Evolutionary conservation across 495 filamentous ascomycete species (phyloP), one percentile per base, ranked within the genome.

Genomic region (Bacidia rubella): DNA sequence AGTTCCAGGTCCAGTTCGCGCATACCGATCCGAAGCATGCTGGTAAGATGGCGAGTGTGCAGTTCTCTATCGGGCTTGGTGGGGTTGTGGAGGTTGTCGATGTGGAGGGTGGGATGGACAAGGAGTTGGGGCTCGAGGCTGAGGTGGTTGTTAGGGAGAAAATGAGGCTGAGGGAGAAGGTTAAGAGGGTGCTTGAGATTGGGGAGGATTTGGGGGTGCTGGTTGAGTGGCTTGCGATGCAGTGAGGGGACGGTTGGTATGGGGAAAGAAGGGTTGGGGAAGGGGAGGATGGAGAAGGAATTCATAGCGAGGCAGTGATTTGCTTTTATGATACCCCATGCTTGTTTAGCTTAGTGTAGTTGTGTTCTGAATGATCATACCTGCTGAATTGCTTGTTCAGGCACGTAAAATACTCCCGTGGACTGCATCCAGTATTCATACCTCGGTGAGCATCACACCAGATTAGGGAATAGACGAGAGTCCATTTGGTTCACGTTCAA

Each of bases 61-160:
- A 65, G 48, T 70, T 88, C 25, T 78, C 80, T 57, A 73, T 87
- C 22, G 74, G 75, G 17, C 65, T 76, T 38, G 82, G 84, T 56
- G 84, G 79, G 1, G 68, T 67, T 2, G 70, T 87, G 15, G 64
- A 69, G 0, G 65, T 73, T 2, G 60, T 70, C 24, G 65, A 72
- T 19, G 61, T 66, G 10, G 52, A 27, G 10, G 50, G 53, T 44
- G 55, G 56, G 3, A 43, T 29, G 11, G 11, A 12, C 0, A 17
- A n/a, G 67, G 68, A 11, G 9, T 35, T 12, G 15, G 21, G 11
- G 20, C n/a, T 4, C 58, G 46, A 47, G 54, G 50, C 35, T 5
- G 50, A 59, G 55, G 56, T 62, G 61, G 43, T 54, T 45, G 43
- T 47, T 54, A n/a, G 43, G 26, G 55, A 49, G 43, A 51, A 43